phyloP scores from a whole-genome alignment of 2,329 filamentous ascomycete genomes.

The Stemphylium lycopersici region DNA sequence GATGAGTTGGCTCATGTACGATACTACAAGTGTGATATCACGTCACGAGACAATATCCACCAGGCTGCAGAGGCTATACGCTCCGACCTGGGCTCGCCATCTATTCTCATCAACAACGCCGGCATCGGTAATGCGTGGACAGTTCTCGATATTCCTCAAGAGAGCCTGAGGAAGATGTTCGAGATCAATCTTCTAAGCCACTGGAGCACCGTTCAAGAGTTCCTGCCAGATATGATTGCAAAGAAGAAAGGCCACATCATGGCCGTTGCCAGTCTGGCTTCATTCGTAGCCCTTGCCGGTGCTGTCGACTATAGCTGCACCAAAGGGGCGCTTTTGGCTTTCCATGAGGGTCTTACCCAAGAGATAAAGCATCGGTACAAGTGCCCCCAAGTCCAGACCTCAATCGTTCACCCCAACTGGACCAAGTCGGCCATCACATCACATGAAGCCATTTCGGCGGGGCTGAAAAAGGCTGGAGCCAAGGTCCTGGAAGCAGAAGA shows the following conservation, averaged over 20 bases:
- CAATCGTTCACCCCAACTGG: conserved; percentile 52
- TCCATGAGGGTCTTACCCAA: conserved; percentile 46
- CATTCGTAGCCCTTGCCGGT: conserved; percentile 40
- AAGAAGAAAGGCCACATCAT: conserved; percentile 48
- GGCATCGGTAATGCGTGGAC: conserved; percentile 44
- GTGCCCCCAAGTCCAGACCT: conserved; percentile 52
- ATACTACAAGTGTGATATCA: conserved; percentile 45
- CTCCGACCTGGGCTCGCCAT: conserved; percentile 39
- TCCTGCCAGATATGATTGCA: conserved; percentile 46
- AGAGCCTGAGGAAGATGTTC: conserved; percentile 36
- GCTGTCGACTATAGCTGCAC: conserved; percentile 45
- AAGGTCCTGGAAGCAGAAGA: conserved; percentile 48
- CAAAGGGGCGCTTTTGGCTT: conserved; percentile 42
- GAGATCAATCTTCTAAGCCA: conserved; percentile 47
- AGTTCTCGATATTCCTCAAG: conserved; percentile 39
- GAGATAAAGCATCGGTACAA: conserved; percentile 53
- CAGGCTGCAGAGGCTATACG: conserved; percentile 41
- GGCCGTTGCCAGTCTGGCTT: conserved; percentile 44
- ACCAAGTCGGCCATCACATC: conserved; percentile 49
- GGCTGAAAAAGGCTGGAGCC: conserved; percentile 39
- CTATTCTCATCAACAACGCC: conserved; percentile 48
- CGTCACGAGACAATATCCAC: conserved; percentile 37
- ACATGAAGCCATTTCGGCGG: conserved; percentile 31
- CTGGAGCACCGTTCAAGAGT: conserved; percentile 47
- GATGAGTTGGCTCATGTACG: conserved; percentile 27